These are phyloP conservation scores for Myxozyma geophila DNA, from an alignment of 805 yeast species.

Conservation along the genomic window DNA sequence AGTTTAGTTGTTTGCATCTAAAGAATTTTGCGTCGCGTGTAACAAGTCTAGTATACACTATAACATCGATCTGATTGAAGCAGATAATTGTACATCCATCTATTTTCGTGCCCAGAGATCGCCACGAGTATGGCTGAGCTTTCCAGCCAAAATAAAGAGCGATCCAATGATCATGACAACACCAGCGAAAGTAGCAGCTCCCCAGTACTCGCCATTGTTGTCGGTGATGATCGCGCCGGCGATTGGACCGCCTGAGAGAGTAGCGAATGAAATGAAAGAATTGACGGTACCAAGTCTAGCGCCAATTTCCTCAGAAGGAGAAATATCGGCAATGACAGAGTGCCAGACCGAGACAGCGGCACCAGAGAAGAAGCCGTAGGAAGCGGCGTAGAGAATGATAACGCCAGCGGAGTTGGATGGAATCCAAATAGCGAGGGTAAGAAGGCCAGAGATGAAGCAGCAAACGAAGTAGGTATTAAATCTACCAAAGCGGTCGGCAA, in stretches of 20 bases:
- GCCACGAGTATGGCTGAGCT: slow-evolving; percentile 14
- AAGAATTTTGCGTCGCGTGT: not conserved
- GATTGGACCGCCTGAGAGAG: slow-evolving; percentile 43
- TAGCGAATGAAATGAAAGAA: slow-evolving; percentile 58
- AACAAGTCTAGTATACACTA: not conserved
- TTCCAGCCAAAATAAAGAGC: slow-evolving; percentile 11
- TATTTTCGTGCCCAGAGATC: slow-evolving; percentile 10
- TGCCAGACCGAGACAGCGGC: slow-evolving; percentile 45
- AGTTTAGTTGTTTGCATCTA: not conserved
- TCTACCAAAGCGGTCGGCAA: slow-evolving; percentile 56
- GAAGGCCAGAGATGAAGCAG: slow-evolving; percentile 39
- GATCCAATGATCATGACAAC: slow-evolving; percentile 25
- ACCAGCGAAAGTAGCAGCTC: slow-evolving; percentile 37
- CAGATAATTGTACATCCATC: no score
- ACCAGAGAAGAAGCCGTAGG: slow-evolving; percentile 45
- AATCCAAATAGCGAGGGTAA: slow-evolving; percentile 47
- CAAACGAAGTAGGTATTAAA: slow-evolving; percentile 48
- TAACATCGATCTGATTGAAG: no score
- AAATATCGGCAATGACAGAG: slow-evolving; percentile 42
- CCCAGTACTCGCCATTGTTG: slow-evolving; percentile 32
- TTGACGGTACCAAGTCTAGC: slow-evolving; percentile 64
- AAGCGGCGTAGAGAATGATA: slow-evolving; percentile 40
- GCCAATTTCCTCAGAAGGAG: slow-evolving; percentile 41
- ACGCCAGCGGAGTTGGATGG: slow-evolving; percentile 41
- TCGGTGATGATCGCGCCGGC: slow-evolving; percentile 41